These are phyloP conservation scores for Solanum chiquidenum DNA, from an alignment of 257 asterid species.

Conservation along the genomic window DNA sequence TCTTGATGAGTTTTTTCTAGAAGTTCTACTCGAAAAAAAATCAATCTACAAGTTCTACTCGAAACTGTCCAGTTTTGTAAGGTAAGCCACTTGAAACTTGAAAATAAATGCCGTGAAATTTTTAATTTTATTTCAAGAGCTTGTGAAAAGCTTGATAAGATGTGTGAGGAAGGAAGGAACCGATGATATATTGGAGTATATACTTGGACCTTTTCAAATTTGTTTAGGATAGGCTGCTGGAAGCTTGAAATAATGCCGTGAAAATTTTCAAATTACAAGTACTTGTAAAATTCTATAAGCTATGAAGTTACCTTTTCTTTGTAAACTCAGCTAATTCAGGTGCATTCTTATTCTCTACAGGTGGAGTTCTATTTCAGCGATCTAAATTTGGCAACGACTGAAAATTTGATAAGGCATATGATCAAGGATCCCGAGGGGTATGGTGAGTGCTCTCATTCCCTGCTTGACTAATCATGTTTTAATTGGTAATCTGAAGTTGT, in stretches of 20 bases:
- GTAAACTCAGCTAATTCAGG: neutral
- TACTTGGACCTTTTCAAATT: neutral
- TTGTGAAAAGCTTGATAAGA: neutral
- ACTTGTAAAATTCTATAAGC: neutral
- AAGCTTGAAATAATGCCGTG: neutral
- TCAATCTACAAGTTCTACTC: neutral
- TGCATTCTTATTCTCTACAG: slow-evolving; percentile 24
- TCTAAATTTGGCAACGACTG: slow-evolving; percentile 87
- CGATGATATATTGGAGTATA: neutral
- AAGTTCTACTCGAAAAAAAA: neutral
- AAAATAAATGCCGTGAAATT: neutral
- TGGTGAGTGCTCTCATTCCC: slow-evolving; percentile 35
- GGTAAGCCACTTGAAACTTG: neutral
- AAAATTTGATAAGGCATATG: slow-evolving; percentile 62
- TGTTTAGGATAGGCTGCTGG: neutral
- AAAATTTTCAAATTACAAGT: neutral
- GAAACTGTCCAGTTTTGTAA: neutral
- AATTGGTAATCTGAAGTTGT: neutral
- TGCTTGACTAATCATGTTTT: neutral
- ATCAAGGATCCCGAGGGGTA: slow-evolving; percentile 75
- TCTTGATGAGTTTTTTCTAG: neutral
- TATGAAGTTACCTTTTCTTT: neutral
- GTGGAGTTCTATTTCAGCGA: slow-evolving; percentile 93
- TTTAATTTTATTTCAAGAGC: neutral
- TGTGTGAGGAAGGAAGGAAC: neutral